phyloP scores from a whole-genome alignment of 2,329 filamentous ascomycete species.

The Epichloe baconii region DNA sequence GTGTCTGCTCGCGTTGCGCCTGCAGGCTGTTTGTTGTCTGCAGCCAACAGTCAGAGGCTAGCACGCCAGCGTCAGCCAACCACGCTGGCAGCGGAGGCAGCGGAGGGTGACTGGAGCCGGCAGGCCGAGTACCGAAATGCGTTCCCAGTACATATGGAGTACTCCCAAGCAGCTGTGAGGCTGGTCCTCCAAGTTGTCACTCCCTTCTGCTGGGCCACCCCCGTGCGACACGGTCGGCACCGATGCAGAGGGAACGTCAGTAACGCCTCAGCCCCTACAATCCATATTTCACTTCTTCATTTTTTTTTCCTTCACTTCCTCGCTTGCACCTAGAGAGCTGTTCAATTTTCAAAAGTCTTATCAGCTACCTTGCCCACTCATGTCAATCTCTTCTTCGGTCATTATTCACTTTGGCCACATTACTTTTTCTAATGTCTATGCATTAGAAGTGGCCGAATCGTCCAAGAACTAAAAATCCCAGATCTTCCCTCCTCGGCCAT shows the following conservation, averaged over 20 bases:
- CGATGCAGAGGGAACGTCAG: slow-evolving; percentile 4
- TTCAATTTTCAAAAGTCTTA: not conserved
- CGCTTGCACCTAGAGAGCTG: not conserved
- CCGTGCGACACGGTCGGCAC: slow-evolving; percentile 2
- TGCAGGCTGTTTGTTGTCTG: not conserved
- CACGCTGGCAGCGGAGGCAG: not conserved
- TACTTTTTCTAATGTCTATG: not conserved
- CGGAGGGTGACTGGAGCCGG: not conserved
- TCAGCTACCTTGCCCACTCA: not conserved
- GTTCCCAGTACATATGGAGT: not conserved
- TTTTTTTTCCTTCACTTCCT: not conserved
- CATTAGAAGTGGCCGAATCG: not conserved
- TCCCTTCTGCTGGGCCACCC: slow-evolving; percentile 1
- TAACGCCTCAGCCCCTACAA: slow-evolving; percentile 1
- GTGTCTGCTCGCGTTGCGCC: not conserved
- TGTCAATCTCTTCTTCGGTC: not conserved
- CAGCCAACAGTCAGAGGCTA: not conserved
- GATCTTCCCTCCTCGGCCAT: slow-evolving; percentile 4
- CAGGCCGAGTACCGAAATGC: slow-evolving; percentile 3
- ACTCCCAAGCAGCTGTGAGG: not conserved
- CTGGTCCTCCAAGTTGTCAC: not conserved
- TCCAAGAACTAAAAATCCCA: not conserved
- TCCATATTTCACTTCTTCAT: slow-evolving; percentile 2
- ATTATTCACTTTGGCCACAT: not conserved
- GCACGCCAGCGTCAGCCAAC: not conserved